Conservation (phyloP, 75 land plant genomes). For the Ceratopteris richardii region DNA sequence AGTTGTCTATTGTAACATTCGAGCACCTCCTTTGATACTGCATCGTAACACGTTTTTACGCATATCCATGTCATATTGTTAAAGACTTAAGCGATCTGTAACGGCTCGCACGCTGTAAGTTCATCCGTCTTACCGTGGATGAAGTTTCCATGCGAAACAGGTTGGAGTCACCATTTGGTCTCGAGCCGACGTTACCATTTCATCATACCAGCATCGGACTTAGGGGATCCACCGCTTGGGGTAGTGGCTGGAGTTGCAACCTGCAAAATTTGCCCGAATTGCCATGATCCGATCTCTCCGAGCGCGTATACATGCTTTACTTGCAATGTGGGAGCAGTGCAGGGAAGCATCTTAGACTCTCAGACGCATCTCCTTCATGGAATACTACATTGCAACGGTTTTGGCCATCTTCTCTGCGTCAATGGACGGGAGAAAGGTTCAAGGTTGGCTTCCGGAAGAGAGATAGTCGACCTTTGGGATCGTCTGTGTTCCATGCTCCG, state of each 20-base stretch:
- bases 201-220: constrained; percentile 53
- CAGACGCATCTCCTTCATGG: constrained; percentile 80
- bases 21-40: no score
- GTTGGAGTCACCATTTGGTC: constrained; percentile 88
- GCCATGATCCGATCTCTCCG: constrained; percentile 14
- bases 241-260: constrained; percentile 9
- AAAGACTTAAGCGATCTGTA: no score
- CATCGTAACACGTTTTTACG: no score
- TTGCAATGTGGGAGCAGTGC: constrained; percentile 18
- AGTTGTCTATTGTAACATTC: background rate
- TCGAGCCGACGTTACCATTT: constrained; percentile 72
- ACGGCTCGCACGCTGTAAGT: no score
- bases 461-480: constrained; percentile 93
- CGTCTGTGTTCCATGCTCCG: constrained; percentile 60
- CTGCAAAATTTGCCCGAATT: constrained; percentile 14
- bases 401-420: constrained; percentile 68
- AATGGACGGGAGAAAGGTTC: constrained; percentile 83
- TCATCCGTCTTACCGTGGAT: no score
- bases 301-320: constrained; percentile 12
- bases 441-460: constrained; percentile 41
- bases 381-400: constrained; percentile 83
- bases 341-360: constrained; percentile 30
- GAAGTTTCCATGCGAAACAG: constrained; percentile 41
- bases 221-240: constrained; percentile 33
- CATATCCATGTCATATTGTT: no score